Evolutionary conservation across 2,329 filamentous ascomycete genomes (phyloP).

Genomic region (Botrytis squamosa): DNA sequence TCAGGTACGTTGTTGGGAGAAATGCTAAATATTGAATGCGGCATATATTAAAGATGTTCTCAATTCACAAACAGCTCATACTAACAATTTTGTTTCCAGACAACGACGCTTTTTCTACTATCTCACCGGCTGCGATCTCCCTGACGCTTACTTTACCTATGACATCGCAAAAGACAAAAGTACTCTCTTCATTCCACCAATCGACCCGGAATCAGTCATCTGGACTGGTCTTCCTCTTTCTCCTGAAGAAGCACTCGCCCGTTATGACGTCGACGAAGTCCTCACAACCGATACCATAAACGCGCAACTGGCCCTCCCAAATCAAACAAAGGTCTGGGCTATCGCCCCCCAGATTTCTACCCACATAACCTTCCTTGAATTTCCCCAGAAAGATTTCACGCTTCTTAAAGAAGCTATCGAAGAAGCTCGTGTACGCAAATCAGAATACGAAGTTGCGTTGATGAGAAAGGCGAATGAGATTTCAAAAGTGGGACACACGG

Average conservation of each 20-base stretch:
- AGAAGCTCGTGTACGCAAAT: slow-evolving; percentile 67
- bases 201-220: slow-evolving; percentile 84
- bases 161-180: slow-evolving; percentile 71
- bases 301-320: slow-evolving; percentile 50
- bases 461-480: slow-evolving; percentile 71
- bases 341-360: slow-evolving; percentile 77
- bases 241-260: slow-evolving; percentile 67
- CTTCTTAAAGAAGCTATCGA: slow-evolving; percentile 64
- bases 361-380: slow-evolving; percentile 67
- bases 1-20: slow-evolving; percentile 55
- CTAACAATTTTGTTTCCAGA: slow-evolving; percentile 44
- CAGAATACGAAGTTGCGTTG: slow-evolving; percentile 71
- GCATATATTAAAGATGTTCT: background rate
- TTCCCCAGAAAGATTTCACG: slow-evolving; percentile 60
- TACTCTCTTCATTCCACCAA: slow-evolving; percentile 86
- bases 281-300: slow-evolving; percentile 73
- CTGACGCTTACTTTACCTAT: slow-evolving; percentile 80
- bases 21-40: background rate
- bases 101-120: slow-evolving; percentile 96
- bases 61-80: background rate
- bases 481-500: slow-evolving; percentile 64
- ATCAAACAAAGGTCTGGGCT: slow-evolving; percentile 58
- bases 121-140: slow-evolving; percentile 76
- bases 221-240: slow-evolving; percentile 89
- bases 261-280: slow-evolving; percentile 81